Percentiles rank a stretch among this genome's conserved stretches.
Evolutionary conservation across 2,329 filamentous ascomycete genomes (phyloP).

Genomic region (Penicillium sp.): DNA sequence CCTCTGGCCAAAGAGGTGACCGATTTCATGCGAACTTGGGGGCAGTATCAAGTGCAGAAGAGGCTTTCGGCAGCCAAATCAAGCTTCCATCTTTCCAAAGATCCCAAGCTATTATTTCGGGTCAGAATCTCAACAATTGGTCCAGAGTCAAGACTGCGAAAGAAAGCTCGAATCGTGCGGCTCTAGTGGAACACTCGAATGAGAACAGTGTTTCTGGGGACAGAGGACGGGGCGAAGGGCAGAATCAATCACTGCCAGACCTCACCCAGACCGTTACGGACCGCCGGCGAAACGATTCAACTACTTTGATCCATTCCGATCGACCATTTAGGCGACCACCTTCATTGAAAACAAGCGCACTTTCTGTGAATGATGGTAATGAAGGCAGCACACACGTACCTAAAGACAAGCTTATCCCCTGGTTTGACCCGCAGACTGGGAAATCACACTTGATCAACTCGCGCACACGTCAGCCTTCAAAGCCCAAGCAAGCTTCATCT

Average conservation of each 20-base stretch:
- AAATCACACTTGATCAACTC: constrained; percentile 32
- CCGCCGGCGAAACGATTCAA: neutral
- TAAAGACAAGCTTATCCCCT: constrained; percentile 37
- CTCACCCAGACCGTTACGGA: neutral
- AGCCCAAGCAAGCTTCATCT: constrained; percentile 8
- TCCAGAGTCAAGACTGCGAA: constrained; percentile 42
- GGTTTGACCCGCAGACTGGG: constrained; percentile 61
- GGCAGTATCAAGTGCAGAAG: constrained; percentile 19
- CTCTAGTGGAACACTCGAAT: neutral
- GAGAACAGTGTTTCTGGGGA: neutral
- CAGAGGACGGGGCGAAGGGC: neutral
- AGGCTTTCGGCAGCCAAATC: constrained; percentile 23
- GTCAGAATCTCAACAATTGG: constrained; percentile 37
- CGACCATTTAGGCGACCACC: neutral
- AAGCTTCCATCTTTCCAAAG: constrained; percentile 32
- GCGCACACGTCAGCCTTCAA: constrained; percentile 35
- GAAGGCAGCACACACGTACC: neutral
- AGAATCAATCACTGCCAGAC: neutral
- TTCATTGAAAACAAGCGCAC: neutral
- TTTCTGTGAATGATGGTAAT: neutral
- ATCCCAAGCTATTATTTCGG: constrained; percentile 4
- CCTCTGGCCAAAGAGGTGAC: constrained; percentile 2
- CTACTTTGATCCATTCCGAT: neutral
- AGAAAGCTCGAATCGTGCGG: neutral
- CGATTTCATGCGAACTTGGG: neutral